Evolutionary conservation across 257 asterid species (phyloP).

Genomic region (Handroanthus guayacan): DNA sequence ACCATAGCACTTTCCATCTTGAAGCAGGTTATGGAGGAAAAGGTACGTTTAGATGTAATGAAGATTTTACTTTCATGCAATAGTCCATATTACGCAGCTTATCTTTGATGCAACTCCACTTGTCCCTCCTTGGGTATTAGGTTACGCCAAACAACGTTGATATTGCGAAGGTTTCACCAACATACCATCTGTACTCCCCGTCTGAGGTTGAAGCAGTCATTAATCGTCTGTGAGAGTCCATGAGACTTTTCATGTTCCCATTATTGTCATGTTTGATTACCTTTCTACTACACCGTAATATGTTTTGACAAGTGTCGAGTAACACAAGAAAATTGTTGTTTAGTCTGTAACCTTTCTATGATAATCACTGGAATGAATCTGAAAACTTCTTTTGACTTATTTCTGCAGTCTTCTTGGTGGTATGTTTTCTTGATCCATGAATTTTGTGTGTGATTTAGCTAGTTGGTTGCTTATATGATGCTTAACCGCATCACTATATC

Average conservation of each 20-base stretch:
- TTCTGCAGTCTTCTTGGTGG: neutral
- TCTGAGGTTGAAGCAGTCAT: slow-evolving; percentile 88
- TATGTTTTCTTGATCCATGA: neutral
- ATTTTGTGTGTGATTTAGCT: neutral
- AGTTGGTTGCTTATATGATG: neutral
- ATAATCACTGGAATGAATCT: neutral
- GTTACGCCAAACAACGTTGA: slow-evolving; percentile 93
- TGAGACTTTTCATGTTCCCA: neutral
- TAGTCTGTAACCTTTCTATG: neutral
- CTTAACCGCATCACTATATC: neutral
- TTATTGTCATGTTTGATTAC: neutral
- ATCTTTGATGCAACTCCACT: neutral
- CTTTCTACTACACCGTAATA: neutral
- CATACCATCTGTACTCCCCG: slow-evolving; percentile 83
- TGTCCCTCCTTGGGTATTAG: slow-evolving; percentile 43
- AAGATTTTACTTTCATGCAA: slow-evolving; percentile 4
- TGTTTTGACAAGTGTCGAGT: neutral
- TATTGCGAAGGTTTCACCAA: slow-evolving; percentile 87
- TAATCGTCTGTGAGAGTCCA: slow-evolving; percentile 59
- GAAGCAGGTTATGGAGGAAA: slow-evolving; percentile 88
- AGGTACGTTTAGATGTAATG: slow-evolving; percentile 43
- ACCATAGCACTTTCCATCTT: slow-evolving; percentile 81
- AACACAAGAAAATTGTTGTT: neutral
- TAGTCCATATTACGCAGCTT: neutral
- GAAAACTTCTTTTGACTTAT: neutral